Evolutionary conservation across 805 yeast species (phyloP).

Genomic region (Candida caryicola): DNA sequence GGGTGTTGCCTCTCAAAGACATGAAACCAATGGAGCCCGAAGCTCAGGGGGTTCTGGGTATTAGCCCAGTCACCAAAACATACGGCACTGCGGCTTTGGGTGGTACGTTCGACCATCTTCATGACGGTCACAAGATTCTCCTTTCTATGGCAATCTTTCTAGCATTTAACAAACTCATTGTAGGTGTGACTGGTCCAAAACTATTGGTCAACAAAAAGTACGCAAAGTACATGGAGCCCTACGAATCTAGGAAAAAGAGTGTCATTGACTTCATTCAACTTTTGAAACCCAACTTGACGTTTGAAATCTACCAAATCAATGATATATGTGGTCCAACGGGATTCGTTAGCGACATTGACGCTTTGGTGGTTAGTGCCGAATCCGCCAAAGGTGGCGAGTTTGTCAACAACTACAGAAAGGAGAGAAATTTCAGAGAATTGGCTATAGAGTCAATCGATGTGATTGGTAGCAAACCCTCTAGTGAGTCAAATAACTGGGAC

Average conservation of each 20-base stretch:
- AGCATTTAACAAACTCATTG: conserved; percentile 52
- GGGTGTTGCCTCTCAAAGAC: too few relatives aligned
- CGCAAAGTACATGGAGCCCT: conserved; percentile 60
- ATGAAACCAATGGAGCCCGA: too few relatives aligned
- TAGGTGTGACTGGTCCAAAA: conserved; percentile 81
- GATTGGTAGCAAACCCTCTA: conserved; percentile 49
- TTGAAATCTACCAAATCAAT: conserved; percentile 60
- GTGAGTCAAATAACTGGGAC: conserved; percentile 44
- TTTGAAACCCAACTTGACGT: conserved; percentile 39
- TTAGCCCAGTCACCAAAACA: background rate
- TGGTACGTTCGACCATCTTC: conserved; percentile 96
- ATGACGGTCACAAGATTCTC: conserved; percentile 90
- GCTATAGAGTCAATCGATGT: conserved; percentile 41
- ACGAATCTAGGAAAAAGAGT: conserved; percentile 44
- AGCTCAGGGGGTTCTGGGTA: too few relatives aligned
- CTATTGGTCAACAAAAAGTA: conserved; percentile 73
- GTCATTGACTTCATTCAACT: conserved; percentile 48
- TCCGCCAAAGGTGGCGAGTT: conserved; percentile 69
- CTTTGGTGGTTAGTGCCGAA: conserved; percentile 78
- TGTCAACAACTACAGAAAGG: conserved; percentile 64
- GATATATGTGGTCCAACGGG: conserved; percentile 97
- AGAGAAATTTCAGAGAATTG: conserved; percentile 52
- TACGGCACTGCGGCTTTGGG: conserved; percentile 63
- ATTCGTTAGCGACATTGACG: conserved; percentile 65
- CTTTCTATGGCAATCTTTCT: conserved; percentile 69